phyloP scores from a whole-genome alignment of 352 stramenopile genomes.

The Globisporangium apiculatum region DNA sequence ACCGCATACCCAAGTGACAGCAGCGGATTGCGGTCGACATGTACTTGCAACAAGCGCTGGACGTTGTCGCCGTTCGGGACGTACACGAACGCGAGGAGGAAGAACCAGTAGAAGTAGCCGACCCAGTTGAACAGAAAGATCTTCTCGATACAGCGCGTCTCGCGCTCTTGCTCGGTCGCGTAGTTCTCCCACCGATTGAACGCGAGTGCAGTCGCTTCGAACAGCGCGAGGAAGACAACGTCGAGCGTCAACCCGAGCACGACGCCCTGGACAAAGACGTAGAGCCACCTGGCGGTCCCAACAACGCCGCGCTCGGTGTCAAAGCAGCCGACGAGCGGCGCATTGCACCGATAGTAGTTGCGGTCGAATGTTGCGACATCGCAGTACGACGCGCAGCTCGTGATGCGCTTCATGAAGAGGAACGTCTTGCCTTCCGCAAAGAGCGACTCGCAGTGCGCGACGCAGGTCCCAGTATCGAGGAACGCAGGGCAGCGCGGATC shows the following conservation, averaged over 20 bases:
- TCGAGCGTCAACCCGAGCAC: conserved; percentile 55
- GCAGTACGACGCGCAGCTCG: conserved; percentile 37
- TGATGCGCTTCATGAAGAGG: conserved; percentile 47
- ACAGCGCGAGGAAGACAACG: conserved; percentile 61
- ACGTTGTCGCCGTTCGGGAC: conserved; percentile 44
- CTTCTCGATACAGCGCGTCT: conserved; percentile 47
- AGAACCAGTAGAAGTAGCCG: conserved; percentile 71
- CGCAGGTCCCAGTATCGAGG: conserved; percentile 22
- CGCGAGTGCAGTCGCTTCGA: conserved; percentile 35
- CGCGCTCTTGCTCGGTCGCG: conserved; percentile 41
- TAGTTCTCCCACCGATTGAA: conserved; percentile 71
- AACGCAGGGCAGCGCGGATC: conserved; percentile 44
- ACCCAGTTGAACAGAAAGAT: conserved; percentile 72
- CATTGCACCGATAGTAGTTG: conserved; percentile 46
- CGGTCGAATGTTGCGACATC: conserved; percentile 29
- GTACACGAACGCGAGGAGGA: conserved; percentile 56
- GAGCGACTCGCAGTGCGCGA: conserved; percentile 39
- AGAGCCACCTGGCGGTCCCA: conserved; percentile 55
- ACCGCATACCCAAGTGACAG: conserved; percentile 31
- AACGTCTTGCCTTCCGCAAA: conserved; percentile 35
- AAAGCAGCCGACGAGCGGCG: conserved; percentile 42
- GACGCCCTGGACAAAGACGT: conserved; percentile 53
- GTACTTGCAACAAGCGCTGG: conserved; percentile 30
- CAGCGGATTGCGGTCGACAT: conserved; percentile 29
- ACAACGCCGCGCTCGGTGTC: conserved; percentile 42